Conservation (phyloP, 441 rosid genomes). For the Gossypium lobatum region DNA sequence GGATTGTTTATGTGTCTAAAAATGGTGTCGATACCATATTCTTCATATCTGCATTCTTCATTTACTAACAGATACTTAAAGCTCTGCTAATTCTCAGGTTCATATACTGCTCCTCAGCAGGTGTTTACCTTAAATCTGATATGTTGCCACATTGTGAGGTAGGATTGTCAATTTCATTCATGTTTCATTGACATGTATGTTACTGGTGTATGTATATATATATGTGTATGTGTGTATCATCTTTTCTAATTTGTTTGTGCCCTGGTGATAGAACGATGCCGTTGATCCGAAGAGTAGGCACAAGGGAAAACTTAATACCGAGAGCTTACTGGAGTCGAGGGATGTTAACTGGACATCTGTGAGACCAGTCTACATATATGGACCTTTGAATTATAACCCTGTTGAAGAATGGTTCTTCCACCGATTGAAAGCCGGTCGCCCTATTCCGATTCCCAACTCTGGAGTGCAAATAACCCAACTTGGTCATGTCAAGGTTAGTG, state of each 20-base stretch:
- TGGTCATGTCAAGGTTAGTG: conserved; percentile 86
- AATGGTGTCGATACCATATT: neutral
- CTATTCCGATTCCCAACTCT: conserved; percentile 84
- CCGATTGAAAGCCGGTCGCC: conserved; percentile 86
- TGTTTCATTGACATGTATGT: neutral
- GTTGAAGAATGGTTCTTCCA: conserved; percentile 99
- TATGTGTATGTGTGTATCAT: neutral
- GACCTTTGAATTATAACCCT: conserved; percentile 94
- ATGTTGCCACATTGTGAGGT: conserved; percentile 9
- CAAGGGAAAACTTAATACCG: conserved; percentile 91
- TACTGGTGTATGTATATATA: neutral
- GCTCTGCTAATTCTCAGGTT: conserved; percentile 45
- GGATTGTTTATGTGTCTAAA: neutral
- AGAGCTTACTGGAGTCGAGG: conserved; percentile 51
- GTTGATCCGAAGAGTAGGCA: conserved; percentile 97
- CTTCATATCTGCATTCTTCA: neutral
- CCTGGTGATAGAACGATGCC: conserved; percentile 54
- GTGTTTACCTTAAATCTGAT: conserved; percentile 77
- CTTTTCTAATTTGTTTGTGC: conserved; percentile 10
- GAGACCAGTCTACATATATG: conserved; percentile 88
- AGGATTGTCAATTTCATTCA: neutral
- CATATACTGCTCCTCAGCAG: conserved; percentile 95
- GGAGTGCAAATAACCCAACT: conserved; percentile 81
- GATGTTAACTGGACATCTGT: conserved; percentile 88
- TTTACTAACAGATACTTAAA: neutral